These are phyloP conservation scores for Mytilinidion resinicola DNA, from an alignment of 495 filamentous ascomycete genomes.

Conservation along the genomic window DNA sequence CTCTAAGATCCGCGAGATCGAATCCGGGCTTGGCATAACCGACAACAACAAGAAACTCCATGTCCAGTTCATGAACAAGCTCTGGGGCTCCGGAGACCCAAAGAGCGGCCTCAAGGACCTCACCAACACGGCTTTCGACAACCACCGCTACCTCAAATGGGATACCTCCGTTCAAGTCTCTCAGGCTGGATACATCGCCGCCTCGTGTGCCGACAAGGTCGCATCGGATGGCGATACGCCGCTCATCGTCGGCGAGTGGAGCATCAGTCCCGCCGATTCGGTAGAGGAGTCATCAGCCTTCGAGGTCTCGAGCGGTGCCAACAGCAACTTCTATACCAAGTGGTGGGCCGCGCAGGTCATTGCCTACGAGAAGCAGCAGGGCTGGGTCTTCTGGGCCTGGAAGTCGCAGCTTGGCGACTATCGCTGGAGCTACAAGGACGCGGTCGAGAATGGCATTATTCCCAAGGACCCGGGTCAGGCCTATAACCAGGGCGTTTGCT, in stretches of 20 bases:
- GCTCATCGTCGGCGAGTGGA: constrained; percentile 55
- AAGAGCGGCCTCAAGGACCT: constrained; percentile 37
- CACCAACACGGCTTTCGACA: constrained; percentile 45
- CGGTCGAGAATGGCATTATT: constrained; percentile 46
- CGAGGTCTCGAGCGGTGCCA: constrained; percentile 33
- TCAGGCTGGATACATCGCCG: constrained; percentile 43
- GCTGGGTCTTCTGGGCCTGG: constrained; percentile 63
- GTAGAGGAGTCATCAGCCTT: constrained; percentile 44
- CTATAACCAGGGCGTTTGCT: constrained; percentile 12
- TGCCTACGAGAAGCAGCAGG: constrained; percentile 51
- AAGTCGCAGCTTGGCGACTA: constrained; percentile 52
- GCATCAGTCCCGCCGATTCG: constrained; percentile 42
- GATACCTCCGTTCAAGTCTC: constrained; percentile 38
- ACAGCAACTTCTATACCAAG: constrained; percentile 48
- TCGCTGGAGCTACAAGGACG: constrained; percentile 53
- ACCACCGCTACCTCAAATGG: constrained; percentile 52
- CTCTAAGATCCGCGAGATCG: constrained; percentile 42
- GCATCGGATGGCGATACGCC: constrained; percentile 42
- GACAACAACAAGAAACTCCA: constrained; percentile 40
- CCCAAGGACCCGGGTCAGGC: constrained; percentile 38
- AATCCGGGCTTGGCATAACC: constrained; percentile 35
- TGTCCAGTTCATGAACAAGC: constrained; percentile 51
- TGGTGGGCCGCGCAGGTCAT: constrained; percentile 57
- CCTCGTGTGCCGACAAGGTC: constrained; percentile 45
- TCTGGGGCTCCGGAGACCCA: constrained; percentile 50